phyloP scores from a whole-genome alignment of 768 basidiomycete species.

The Holtermannia corniformis region DNA sequence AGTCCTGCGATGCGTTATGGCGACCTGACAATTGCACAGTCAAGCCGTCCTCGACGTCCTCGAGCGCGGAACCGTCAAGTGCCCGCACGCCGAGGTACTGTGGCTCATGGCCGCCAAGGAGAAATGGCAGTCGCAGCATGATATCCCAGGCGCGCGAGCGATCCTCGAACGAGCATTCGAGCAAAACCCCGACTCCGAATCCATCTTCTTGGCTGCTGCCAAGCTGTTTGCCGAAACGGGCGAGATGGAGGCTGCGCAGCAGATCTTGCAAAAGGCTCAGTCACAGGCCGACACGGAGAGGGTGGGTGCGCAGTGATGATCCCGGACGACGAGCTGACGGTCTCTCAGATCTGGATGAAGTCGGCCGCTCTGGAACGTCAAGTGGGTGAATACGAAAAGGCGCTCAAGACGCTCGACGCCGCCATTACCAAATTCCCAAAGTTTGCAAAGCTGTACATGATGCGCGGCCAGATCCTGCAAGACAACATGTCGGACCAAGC shows the following conservation, averaged over 20 bases:
- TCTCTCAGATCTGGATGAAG: conserved; percentile 92
- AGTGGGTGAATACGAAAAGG: conserved; percentile 62
- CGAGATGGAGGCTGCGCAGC: conserved; percentile 72
- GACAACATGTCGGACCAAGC: conserved; percentile 49
- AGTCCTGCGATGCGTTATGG: conserved; percentile 18
- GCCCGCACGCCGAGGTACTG: conserved; percentile 88
- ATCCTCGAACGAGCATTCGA: conserved; percentile 83
- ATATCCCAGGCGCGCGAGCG: conserved; percentile 81
- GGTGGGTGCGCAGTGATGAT: conserved; percentile 45
- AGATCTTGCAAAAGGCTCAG: conserved; percentile 77
- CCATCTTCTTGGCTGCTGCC: conserved; percentile 95
- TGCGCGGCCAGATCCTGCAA: conserved; percentile 85
- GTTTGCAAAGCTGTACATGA: conserved; percentile 91
- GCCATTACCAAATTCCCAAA: conserved; percentile 78
- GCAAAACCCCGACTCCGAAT: conserved; percentile 92
- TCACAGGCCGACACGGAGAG: conserved; percentile 85
- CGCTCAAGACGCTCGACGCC: conserved; percentile 58
- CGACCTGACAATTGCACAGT: conserved; percentile 40
- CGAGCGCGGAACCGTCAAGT: conserved; percentile 71
- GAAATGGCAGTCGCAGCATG: conserved; percentile 71
- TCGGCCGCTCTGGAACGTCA: conserved; percentile 90
- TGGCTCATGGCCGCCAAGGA: conserved; percentile 99
- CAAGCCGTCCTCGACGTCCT: conserved; percentile 76
- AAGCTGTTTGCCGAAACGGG: conserved; percentile 95
- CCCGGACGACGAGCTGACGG: neutral